Conservation (phyloP, 2,329 filamentous ascomycete species). For the Exophiala oligosperma region DNA sequence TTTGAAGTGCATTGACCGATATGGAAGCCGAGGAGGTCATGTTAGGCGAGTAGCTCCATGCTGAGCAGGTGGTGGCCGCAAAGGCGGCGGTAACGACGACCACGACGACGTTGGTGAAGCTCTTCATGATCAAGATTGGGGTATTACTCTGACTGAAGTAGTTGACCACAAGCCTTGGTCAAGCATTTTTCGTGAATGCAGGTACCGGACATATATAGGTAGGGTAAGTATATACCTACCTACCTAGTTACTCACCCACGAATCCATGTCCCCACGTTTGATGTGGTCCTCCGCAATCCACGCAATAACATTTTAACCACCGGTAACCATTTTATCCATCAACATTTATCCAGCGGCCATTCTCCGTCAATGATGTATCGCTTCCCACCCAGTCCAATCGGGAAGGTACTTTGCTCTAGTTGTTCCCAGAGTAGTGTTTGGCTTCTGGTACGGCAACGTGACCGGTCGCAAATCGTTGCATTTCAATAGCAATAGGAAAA, state of each 20-base stretch:
- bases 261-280: not conserved
- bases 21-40: constrained; percentile 10
- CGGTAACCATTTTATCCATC: not conserved
- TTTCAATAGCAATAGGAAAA: not conserved
- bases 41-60: constrained; percentile 11
- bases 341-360: constrained; percentile 13
- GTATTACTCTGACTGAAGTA: not conserved
- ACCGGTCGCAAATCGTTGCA: not conserved
- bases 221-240: too few species aligned
- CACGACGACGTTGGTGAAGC: constrained; percentile 2
- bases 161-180: not conserved
- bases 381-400: not conserved
- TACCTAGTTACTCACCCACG: too few species aligned
- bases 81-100: too few species aligned
- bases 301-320: constrained; percentile 3
- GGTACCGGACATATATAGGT: constrained; percentile 13
- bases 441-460: not conserved
- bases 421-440: not conserved
- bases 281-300: constrained; percentile 1
- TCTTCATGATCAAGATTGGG: constrained; percentile 11
- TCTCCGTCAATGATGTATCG: constrained; percentile 2
- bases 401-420: not conserved
- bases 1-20: constrained; percentile 12
- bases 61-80: constrained; percentile 8
- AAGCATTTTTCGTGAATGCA: constrained; percentile 10